Evolutionary conservation across 2,329 filamentous ascomycete species (phyloP).

Genomic region (Clonostachys rhizophaga): DNA sequence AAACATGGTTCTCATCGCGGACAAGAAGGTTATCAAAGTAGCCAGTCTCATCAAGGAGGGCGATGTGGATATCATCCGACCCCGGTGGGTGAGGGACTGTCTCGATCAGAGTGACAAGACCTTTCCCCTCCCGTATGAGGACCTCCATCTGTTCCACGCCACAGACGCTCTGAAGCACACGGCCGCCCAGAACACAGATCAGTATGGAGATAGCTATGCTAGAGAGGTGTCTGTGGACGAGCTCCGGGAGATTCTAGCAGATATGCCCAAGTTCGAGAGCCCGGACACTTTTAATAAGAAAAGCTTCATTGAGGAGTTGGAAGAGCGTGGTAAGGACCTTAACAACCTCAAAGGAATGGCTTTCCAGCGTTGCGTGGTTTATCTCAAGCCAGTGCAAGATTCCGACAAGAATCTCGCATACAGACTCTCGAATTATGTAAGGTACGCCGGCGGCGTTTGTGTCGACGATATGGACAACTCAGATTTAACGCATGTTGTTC

Average conservation of each 20-base stretch:
- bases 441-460: slow-evolving; percentile 65
- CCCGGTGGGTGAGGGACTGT: slow-evolving; percentile 81
- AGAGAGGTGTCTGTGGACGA: slow-evolving; percentile 64
- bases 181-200: slow-evolving; percentile 63
- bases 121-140: slow-evolving; percentile 59
- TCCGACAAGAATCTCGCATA: slow-evolving; percentile 27
- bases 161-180: slow-evolving; percentile 48
- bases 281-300: slow-evolving; percentile 33
- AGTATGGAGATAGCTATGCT: slow-evolving; percentile 78
- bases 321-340: slow-evolving; percentile 50
- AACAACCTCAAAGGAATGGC: slow-evolving; percentile 43
- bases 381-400: slow-evolving; percentile 25
- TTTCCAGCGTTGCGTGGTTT: slow-evolving; percentile 41
- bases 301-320: slow-evolving; percentile 48
- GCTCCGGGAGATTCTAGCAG: slow-evolving; percentile 44
- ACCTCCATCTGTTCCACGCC: slow-evolving; percentile 67
- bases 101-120: slow-evolving; percentile 53
- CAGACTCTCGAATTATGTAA: slow-evolving; percentile 49
- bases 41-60: slow-evolving; percentile 74
- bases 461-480: slow-evolving; percentile 42
- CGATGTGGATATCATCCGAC: slow-evolving; percentile 67
- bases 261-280: slow-evolving; percentile 45
- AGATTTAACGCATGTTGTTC: slow-evolving; percentile 68
- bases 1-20: slow-evolving; percentile 69
- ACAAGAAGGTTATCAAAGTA: slow-evolving; percentile 77